Conservation (phyloP, 257 asterid genomes). For the Scutellaria barbata region DNA sequence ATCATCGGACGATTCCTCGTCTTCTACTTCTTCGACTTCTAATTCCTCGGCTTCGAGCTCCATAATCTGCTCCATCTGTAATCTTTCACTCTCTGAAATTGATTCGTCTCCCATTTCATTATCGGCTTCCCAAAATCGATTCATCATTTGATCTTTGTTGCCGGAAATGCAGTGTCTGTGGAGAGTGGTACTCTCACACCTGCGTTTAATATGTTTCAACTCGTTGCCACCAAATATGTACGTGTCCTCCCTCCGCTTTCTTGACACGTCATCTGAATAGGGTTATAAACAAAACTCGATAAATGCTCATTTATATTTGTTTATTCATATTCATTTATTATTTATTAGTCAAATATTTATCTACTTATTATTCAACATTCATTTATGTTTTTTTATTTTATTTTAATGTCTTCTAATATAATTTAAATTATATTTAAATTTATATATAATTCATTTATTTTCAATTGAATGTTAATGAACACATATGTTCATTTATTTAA, state of each 20-base stretch:
- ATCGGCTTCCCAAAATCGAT: slow-evolving; percentile 10
- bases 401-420: too few species aligned
- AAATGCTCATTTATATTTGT: too few species aligned
- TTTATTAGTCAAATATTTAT: not conserved
- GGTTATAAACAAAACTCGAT: too few species aligned
- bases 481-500: too few species aligned
- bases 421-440: not conserved
- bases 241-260: slow-evolving; percentile 3
- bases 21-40: slow-evolving; percentile 79
- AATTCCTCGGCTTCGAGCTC: slow-evolving; percentile 77
- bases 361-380: too few species aligned
- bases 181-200: not conserved
- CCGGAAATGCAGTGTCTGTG: slow-evolving; percentile 35
- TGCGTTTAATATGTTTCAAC: slow-evolving; percentile 8
- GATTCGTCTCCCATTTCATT: slow-evolving; percentile 50
- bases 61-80: slow-evolving; percentile 71
- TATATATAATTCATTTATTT: not conserved
- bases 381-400: too few species aligned
- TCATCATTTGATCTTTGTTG: slow-evolving; percentile 27
- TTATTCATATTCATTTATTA: too few species aligned
- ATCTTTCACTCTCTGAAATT: slow-evolving; percentile 67
- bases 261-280: slow-evolving; percentile 19
- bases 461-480: too few species aligned
- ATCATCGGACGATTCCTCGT: slow-evolving; percentile 53
- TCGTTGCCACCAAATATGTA: slow-evolving; percentile 13